Evolutionary conservation across 768 basidiomycete genomes (phyloP), one percentile per base, ranked within the genome.

Genomic region (Lactarius indigo): DNA sequence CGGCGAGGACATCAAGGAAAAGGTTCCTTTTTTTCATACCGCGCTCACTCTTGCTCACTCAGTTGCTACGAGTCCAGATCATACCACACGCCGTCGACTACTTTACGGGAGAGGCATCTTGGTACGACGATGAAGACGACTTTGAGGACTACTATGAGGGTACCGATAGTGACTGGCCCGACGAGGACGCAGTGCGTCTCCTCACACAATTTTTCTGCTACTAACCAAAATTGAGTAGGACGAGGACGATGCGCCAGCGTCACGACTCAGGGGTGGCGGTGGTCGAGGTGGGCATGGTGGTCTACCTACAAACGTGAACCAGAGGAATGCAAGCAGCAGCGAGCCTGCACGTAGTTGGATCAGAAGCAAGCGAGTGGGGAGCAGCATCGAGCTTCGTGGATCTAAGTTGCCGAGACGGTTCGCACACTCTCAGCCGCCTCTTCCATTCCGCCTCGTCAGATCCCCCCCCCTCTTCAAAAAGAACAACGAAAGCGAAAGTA

Each of bases 1-100:
- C 72, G 96, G 96, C 54, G 96, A 98, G 81, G 96, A 98, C 79
- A 81, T 98, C 72, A 98, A 98, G 80, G 96, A 98, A 76, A 92
- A 95, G 83, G 92, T n/a, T 41, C 20, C 17, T n/a, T n/a, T n/a
- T n/a, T n/a, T n/a, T 23, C 23, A 23, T 5, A 5, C 50, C 26
- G 23, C 5, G 13, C 13, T 52, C 50, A 15, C 50, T 44, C 33
- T 64, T 26, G 57, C 54, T 37, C 37, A 44, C 31, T n/a, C 60
- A 13, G 42, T 52, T 65, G 39, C 7, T 8, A 39, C 52, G 41
- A 41, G 23, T 42, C 2, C 70, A 96, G 93, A 84, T 98, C 74
- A 93, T 99, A 67, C 96, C 96, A 63, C 91, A 91, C 69, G 96
- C 95, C 15, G 81, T 98, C 65, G 97, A 98, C 78, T 98, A 90